Percentiles rank a stretch among this genome's conserved stretches.
phyloP scores from a whole-genome alignment of 108 stramenopile species.

The Aurantiochytrium sp. region DNA sequence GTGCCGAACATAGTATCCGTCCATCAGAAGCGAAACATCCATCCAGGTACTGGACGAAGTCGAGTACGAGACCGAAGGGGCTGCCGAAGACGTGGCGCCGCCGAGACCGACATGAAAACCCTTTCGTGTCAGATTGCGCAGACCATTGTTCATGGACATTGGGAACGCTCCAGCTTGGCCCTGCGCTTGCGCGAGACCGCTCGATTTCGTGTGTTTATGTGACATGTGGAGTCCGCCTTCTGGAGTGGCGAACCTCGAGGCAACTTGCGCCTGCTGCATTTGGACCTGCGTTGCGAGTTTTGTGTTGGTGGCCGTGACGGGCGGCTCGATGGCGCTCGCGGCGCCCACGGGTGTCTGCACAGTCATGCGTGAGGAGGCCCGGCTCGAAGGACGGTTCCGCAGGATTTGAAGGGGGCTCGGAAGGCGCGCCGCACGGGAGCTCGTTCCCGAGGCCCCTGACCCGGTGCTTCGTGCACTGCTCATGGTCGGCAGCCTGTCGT shows the following conservation, averaged over 20 bases:
- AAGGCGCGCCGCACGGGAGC: background rate
- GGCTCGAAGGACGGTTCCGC: background rate
- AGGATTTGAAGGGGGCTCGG: background rate
- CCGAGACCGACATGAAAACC: background rate
- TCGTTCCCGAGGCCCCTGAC: background rate
- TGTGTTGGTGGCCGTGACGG: background rate
- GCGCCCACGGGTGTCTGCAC: background rate
- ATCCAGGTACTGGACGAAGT: background rate
- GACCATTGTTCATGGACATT: background rate
- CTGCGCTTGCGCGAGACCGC: background rate
- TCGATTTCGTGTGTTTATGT: background rate
- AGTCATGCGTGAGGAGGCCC: no score
- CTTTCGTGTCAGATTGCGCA: background rate
- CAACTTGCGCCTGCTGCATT: background rate
- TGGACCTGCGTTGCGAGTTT: background rate
- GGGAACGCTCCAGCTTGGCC: background rate
- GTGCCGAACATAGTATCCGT: background rate
- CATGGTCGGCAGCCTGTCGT: background rate
- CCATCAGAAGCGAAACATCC: background rate
- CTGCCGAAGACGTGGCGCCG: background rate
- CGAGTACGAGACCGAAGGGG: background rate
- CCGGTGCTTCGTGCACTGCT: background rate
- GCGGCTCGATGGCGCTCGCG: background rate
- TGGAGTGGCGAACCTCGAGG: background rate
- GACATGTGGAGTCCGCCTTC: background rate